phyloP scores from a whole-genome alignment of 2,329 filamentous ascomycete species.

The Pezicula neosporulosa region DNA sequence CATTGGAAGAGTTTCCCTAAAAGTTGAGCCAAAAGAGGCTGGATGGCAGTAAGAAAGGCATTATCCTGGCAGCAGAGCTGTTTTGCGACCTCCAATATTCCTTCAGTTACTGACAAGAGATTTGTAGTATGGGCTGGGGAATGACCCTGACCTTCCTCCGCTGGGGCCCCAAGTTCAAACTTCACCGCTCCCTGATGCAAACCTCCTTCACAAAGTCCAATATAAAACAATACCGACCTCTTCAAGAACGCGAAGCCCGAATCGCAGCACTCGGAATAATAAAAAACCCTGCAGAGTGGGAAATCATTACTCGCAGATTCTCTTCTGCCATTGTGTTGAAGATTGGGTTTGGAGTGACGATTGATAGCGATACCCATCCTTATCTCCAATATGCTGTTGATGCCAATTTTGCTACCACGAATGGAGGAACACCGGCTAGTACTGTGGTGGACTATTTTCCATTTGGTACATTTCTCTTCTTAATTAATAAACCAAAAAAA shows the following conservation, averaged over 20 bases:
- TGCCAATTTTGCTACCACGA: conserved; percentile 19
- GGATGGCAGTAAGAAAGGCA: too few species aligned
- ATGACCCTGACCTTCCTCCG: conserved; percentile 42
- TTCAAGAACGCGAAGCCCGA: conserved; percentile 31
- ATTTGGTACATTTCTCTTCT: conserved; percentile 1
- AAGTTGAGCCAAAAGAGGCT: too few species aligned
- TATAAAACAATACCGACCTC: conserved; percentile 26
- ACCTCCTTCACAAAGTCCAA: conserved; percentile 37
- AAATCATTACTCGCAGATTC: conserved; percentile 30
- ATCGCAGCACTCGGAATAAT: conserved; percentile 29
- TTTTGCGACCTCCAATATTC: too few species aligned
- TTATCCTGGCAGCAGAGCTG: too few species aligned
- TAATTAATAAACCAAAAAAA: conserved; percentile 3
- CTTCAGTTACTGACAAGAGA: neutral
- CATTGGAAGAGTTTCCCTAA: too few species aligned
- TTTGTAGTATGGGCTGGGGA: conserved; percentile 35
- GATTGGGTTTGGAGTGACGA: conserved; percentile 40
- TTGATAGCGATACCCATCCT: conserved; percentile 33
- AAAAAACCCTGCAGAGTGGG: conserved; percentile 31
- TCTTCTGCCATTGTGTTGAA: conserved; percentile 37
- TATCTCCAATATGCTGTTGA: conserved; percentile 36
- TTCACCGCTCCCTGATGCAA: conserved; percentile 42
- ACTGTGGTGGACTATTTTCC: conserved; percentile 47
- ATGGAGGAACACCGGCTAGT: conserved; percentile 26
- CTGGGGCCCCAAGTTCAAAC: conserved; percentile 38